These are phyloP conservation scores for Cyamopsis tetragonoloba DNA, from an alignment of 306 rosid species.

Conservation along the genomic window DNA sequence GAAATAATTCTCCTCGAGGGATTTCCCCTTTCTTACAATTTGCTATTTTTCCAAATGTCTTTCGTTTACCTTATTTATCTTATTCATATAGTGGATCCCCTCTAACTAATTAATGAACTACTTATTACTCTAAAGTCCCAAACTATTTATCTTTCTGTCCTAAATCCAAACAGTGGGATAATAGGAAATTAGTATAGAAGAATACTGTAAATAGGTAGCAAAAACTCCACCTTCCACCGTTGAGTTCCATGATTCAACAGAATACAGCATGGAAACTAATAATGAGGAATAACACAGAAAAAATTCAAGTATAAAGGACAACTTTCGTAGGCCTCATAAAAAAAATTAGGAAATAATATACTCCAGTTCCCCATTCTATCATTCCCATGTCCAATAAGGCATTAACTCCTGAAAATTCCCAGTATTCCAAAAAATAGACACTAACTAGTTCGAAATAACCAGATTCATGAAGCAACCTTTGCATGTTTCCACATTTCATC, in stretches of 20 bases:
- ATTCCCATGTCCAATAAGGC: not conserved
- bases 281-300: not conserved
- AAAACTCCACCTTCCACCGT: not conserved
- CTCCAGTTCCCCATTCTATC: constrained; percentile 5
- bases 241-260: not conserved
- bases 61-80: too few relatives aligned
- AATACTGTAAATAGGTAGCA: not conserved
- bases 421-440: constrained; percentile 13
- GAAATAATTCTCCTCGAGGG: too few relatives aligned
- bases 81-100: too few relatives aligned
- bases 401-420: not conserved
- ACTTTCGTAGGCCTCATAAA: not conserved
- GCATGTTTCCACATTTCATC: not conserved
- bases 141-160: too few relatives aligned
- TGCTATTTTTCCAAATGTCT: too few relatives aligned
- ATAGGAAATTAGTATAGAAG: not conserved
- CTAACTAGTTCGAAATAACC: constrained; percentile 3
- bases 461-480: constrained; percentile 9
- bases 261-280: constrained; percentile 5
- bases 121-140: too few relatives aligned
- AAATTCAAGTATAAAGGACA: not conserved
- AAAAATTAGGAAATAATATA: not conserved
- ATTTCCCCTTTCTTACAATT: too few relatives aligned
- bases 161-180: too few relatives aligned
- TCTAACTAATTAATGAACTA: too few relatives aligned